Percentiles rank a stretch among this genome's conserved stretches.
Conservation (phyloP, 768 basidiomycete genomes). For the Phylloporus sp. region DNA sequence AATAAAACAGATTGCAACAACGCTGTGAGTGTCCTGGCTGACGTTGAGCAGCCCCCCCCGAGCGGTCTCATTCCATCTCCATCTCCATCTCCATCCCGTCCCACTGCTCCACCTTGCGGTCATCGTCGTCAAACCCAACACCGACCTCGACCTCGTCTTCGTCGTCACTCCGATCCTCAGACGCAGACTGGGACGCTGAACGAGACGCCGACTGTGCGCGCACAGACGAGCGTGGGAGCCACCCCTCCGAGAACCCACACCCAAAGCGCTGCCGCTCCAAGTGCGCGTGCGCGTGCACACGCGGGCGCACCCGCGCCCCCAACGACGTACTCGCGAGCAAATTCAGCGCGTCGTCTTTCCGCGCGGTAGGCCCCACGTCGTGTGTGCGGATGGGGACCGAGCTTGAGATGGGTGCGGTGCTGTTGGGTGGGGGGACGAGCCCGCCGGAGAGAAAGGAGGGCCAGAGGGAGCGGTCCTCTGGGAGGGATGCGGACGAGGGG, state of each 20-base stretch:
- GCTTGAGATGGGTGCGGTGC: conserved; percentile 37
- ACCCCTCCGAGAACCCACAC: conserved; percentile 32
- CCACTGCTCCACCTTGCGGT: background rate
- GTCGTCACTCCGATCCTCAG: conserved; percentile 37
- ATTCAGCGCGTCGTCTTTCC: conserved; percentile 26
- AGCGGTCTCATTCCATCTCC: conserved; percentile 28
- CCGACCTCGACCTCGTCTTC: conserved; percentile 4
- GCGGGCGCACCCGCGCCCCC: background rate
- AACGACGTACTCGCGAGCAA: conserved; percentile 20
- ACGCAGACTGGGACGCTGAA: conserved; percentile 33
- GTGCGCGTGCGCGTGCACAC: background rate
- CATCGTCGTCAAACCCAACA: background rate
- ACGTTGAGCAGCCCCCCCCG: background rate
- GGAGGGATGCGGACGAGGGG: conserved; percentile 67
- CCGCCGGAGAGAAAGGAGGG: conserved; percentile 78
- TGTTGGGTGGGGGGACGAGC: conserved; percentile 47
- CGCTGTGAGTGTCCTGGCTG: background rate
- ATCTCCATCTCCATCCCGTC: conserved; percentile 38
- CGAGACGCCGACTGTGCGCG: conserved; percentile 39
- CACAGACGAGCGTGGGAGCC: conserved; percentile 55
- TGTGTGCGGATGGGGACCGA: conserved; percentile 49
- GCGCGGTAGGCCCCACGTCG: too few species aligned
- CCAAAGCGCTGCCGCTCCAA: too few species aligned
- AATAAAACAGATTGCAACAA: background rate
- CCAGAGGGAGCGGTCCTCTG: conserved; percentile 93